A percentile compares a stretch with the other conserved stretches of the same genome.
Evolutionary conservation across 306 rosid genomes (phyloP).

Genomic region (Sophora flavescens): DNA sequence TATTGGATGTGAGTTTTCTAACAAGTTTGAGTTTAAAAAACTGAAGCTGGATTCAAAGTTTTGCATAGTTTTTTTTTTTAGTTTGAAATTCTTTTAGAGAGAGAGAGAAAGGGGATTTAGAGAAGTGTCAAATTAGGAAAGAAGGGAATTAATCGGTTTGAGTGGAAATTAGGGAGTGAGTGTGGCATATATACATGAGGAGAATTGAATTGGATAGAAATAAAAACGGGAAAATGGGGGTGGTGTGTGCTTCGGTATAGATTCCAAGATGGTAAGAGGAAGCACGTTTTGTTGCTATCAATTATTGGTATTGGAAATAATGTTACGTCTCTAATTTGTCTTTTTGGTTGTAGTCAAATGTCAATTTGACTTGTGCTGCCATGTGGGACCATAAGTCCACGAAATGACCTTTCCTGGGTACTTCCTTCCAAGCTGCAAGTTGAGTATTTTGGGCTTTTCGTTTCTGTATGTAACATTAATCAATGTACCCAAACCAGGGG

Average conservation of each 20-base stretch:
- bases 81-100: not conserved
- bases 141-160: slow-evolving; percentile 35
- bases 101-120: not conserved
- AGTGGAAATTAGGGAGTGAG: slow-evolving; percentile 48
- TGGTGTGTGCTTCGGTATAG: slow-evolving; percentile 24
- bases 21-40: slow-evolving; percentile 17
- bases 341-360: not conserved
- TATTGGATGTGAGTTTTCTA: not conserved
- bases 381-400: not conserved
- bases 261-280: slow-evolving; percentile 53
- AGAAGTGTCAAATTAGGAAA: not conserved
- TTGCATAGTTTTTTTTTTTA: slow-evolving; percentile 31
- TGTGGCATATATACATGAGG: slow-evolving; percentile 31
- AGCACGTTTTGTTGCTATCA: slow-evolving; percentile 37
- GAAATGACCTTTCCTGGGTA: slow-evolving; percentile 4
- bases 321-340: slow-evolving; percentile 27
- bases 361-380: not conserved
- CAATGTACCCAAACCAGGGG: too few species aligned
- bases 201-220: not conserved
- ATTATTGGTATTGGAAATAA: slow-evolving; percentile 14
- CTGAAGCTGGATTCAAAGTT: slow-evolving; percentile 34
- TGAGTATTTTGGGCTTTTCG: not conserved
- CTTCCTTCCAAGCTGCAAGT: slow-evolving; percentile 20
- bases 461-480: too few species aligned
- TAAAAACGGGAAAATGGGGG: not conserved